A percentile compares a stretch with the other conserved stretches of the same genome.
These are phyloP conservation scores for Backusella psychrophila DNA, from an alignment of 192 early-diverging fungal species.

Conservation along the genomic window DNA sequence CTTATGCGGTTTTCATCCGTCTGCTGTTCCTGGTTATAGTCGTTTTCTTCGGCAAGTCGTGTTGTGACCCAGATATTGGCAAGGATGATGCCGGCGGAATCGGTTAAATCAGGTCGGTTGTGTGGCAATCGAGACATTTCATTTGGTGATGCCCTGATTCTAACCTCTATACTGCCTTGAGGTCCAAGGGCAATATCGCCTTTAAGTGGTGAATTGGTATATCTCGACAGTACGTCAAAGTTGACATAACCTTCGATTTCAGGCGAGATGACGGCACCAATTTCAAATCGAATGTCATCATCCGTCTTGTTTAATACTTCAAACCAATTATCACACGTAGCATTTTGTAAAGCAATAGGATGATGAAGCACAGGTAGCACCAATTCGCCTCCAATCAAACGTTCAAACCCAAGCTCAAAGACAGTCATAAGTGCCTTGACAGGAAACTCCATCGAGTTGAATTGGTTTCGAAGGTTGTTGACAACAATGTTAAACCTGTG, in stretches of 20 bases:
- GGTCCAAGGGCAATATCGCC: conserved; percentile 65
- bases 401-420: conserved; percentile 75
- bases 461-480: conserved; percentile 65
- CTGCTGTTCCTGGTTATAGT: conserved; percentile 10
- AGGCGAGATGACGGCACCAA: conserved; percentile 60
- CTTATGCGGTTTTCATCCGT: conserved; percentile 36
- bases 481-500: conserved; percentile 50
- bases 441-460: conserved; percentile 50
- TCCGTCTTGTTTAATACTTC: conserved; percentile 70
- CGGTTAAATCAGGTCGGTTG: conserved; percentile 54
- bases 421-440: conserved; percentile 60
- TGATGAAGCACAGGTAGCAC: conserved; percentile 71
- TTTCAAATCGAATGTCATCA: conserved; percentile 78
- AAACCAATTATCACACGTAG: conserved; percentile 84
- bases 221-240: conserved; percentile 74
- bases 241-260: conserved; percentile 61
- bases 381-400: conserved; percentile 61
- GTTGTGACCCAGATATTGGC: conserved; percentile 69
- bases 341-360: conserved; percentile 52
- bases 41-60: conserved; percentile 40
- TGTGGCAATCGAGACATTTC: conserved; percentile 59
- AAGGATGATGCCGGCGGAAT: conserved; percentile 61
- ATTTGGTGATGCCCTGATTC: conserved; percentile 60
- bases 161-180: conserved; percentile 66
- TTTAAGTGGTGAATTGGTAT: conserved; percentile 76